These are phyloP conservation scores for Cucurbita ficifolia DNA, from an alignment of 306 rosid genomes.

Conservation along the genomic window DNA sequence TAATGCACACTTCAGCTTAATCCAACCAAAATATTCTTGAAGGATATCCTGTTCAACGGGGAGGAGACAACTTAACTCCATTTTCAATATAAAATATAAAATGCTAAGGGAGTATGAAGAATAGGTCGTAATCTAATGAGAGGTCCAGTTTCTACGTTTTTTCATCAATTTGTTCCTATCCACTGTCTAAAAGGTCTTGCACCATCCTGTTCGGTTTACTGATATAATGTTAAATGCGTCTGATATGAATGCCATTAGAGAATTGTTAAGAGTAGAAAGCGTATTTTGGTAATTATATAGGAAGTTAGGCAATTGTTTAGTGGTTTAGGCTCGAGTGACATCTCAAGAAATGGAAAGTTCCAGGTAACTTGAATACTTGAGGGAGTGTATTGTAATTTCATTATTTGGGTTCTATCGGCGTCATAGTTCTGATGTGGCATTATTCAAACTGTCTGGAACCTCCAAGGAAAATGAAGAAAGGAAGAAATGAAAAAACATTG, in stretches of 20 bases:
- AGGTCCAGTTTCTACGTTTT: background rate
- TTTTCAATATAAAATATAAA: background rate
- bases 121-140: background rate
- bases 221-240: background rate
- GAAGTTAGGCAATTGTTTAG: background rate
- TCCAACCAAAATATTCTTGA: too few relatives aligned
- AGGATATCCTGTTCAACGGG: too few relatives aligned
- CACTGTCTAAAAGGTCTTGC: background rate
- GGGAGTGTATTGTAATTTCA: background rate
- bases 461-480: background rate
- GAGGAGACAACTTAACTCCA: too few relatives aligned
- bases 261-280: background rate
- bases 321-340: background rate
- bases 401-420: background rate
- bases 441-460: background rate
- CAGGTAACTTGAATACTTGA: background rate
- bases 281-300: background rate
- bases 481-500: constrained; percentile 5
- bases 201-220: background rate
- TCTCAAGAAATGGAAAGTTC: background rate
- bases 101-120: background rate
- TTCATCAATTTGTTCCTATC: background rate
- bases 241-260: background rate
- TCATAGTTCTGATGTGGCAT: background rate
- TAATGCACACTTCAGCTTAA: too few relatives aligned